Evolutionary conservation across 306 rosid species (phyloP), one percentile per base, ranked within the genome.

Genomic region (Citrullus amarus): DNA sequence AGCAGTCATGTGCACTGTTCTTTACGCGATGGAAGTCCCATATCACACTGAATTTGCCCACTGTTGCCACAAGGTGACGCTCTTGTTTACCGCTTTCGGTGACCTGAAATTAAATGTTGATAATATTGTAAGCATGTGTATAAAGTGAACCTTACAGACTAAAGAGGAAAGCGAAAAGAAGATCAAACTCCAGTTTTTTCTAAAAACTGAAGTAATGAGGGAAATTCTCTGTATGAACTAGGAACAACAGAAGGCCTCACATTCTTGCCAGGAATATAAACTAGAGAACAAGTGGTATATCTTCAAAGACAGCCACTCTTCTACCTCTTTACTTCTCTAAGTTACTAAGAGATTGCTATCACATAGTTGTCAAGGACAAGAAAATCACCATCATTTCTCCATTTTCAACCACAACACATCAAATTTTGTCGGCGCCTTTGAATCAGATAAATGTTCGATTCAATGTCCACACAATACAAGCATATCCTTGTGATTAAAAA

Each of bases 1-100:
- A 91, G 78, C 98, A 93, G 39, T 82, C 90, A 73, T 93, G 98
- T 50, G 87, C 92, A 83, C 86, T 91, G 86, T 90, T 91, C 85
- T 90, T 93, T 79, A 93, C 98, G 80, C 72, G 93, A 88, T 91
- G 98, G 84, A 93, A 91, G 82, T 93, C 96, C 98, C 98, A 93
- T 84, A 93, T 90, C 83, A 93, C 97, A n/a, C 98, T 91, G 78
- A 93, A 93, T 84, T 93, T 93, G 56, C 98, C 98, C 83, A 91
- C 98, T 12, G 98, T 93, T 2, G 93, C 96, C 2, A 93, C 98
- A 2, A 89, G 88, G 84, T 93, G 97, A 18, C 96, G 93, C 86
- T 93, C 98, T 87, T 93, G 98, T 85, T 91, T 91, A 20, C 98
- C 98, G 70, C 86, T 91, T 83, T 93, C 98, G 3, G 98, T 93